Evolutionary conservation across 192 early-diverging fungal species (phyloP).

Genomic region (Podila epigama): DNA sequence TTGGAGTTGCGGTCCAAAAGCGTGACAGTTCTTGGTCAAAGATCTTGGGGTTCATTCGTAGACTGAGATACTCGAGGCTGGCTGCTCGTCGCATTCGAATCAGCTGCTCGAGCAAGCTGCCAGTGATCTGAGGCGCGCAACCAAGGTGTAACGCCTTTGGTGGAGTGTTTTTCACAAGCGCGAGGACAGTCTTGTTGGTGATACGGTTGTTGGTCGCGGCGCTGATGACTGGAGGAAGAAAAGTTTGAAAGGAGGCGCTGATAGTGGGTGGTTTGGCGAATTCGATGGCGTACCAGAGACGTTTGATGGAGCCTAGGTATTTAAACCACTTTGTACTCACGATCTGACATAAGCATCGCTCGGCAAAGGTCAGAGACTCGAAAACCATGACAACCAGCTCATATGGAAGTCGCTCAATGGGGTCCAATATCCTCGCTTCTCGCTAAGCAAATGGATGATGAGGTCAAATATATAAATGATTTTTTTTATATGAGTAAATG

Average conservation of each 20-base stretch:
- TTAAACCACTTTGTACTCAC: conserved; percentile 41
- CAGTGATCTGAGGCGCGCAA: conserved; percentile 14
- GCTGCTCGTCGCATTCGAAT: conserved; percentile 14
- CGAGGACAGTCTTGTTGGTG: conserved; percentile 29
- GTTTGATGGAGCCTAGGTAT: conserved; percentile 18
- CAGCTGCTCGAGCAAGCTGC: conserved; percentile 14
- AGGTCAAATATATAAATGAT: too few relatives aligned
- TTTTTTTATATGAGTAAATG: conserved; percentile 1
- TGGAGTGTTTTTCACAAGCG: conserved; percentile 13
- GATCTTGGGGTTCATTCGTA: conserved; percentile 23
- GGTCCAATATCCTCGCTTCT: conserved; percentile 29
- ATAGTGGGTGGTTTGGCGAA: conserved; percentile 5
- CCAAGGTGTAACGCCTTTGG: conserved; percentile 25
- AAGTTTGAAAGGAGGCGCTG: background rate
- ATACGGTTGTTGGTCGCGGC: conserved; percentile 28
- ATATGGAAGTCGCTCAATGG: conserved; percentile 33
- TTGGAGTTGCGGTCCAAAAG: conserved; percentile 36
- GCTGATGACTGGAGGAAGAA: conserved; percentile 6
- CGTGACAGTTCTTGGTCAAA: conserved; percentile 22
- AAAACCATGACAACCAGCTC: conserved; percentile 29
- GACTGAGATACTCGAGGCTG: conserved; percentile 11
- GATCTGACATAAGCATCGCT: conserved; percentile 20
- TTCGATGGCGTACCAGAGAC: conserved; percentile 35
- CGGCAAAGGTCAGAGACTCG: conserved; percentile 17
- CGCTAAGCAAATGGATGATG: too few relatives aligned